A percentile compares a stretch with the other conserved stretches of the same genome.
Evolutionary conservation across 1,284 basidiomycete genomes (phyloP).

Genomic region (Trametes pubescens): DNA sequence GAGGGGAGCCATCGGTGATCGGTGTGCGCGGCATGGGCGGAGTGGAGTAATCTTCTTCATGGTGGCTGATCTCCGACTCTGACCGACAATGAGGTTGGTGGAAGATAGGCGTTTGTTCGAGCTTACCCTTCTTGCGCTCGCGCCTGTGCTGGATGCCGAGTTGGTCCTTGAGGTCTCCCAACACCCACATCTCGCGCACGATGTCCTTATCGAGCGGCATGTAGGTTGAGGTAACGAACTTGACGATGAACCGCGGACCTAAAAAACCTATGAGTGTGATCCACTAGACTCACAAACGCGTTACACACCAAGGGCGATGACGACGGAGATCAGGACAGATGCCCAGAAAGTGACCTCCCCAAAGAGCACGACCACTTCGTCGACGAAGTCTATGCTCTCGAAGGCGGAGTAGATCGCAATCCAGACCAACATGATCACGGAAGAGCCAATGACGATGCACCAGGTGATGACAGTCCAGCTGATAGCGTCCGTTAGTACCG

Average conservation of each 20-base stretch:
- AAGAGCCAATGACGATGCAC: slow-evolving; percentile 82
- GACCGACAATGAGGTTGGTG: slow-evolving; percentile 68
- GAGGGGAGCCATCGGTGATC: slow-evolving; percentile 35
- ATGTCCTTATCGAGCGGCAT: slow-evolving; percentile 84
- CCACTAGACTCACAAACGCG: background rate
- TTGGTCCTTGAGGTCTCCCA: slow-evolving; percentile 83
- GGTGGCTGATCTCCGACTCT: slow-evolving; percentile 57
- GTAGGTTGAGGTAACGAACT: slow-evolving; percentile 73
- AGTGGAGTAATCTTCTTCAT: slow-evolving; percentile 35
- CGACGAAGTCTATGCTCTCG: slow-evolving; percentile 69
- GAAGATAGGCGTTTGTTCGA: slow-evolving; percentile 77
- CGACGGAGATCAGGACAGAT: slow-evolving; percentile 71
- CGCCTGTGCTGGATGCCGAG: slow-evolving; percentile 74
- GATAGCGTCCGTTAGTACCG: slow-evolving; percentile 23
- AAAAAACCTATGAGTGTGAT: slow-evolving; percentile 20
- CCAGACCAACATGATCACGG: slow-evolving; percentile 84
- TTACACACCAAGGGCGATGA: slow-evolving; percentile 73
- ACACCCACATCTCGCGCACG: slow-evolving; percentile 90
- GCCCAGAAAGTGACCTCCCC: slow-evolving; percentile 86
- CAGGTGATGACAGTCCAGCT: slow-evolving; percentile 92
- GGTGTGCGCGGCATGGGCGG: slow-evolving; percentile 32
- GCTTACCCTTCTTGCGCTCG: slow-evolving; percentile 49
- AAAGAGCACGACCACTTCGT: slow-evolving; percentile 81
- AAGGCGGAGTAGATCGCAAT: slow-evolving; percentile 88
- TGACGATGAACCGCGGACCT: slow-evolving; percentile 80